Evolutionary conservation across 371 early-diverging fungal genomes (phyloP), one percentile per base, ranked within the genome.

Genomic region (Apophysomyces trapeziformis): DNA sequence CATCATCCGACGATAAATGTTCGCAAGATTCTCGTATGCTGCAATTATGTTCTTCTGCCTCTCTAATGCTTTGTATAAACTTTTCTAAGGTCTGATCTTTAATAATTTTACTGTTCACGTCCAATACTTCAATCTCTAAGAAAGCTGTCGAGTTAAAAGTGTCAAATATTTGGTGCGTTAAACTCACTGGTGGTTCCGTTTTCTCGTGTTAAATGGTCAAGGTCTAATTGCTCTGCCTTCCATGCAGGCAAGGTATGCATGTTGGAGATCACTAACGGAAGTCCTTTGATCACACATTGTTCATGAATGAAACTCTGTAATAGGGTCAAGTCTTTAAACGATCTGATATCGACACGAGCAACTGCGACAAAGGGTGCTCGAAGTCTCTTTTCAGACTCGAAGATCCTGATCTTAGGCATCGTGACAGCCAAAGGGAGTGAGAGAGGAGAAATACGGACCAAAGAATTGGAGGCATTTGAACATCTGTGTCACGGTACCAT

Each of bases 201-300:
- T 11, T 68, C 61, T 5, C 58, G 44, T 6, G 64, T 66, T 7
- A 87, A 60, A 32, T 64, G 63, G 0, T 73, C 67, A 4, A 83
- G 56, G 8, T 71, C 67, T 38, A 85, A 85, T 9, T 76, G n/a
- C 0, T 69, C 62, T 0, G 38, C 16, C 7, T 76, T 56, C 81
- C 84, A 87, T 0, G 41, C 14, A 8, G 58, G 58, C 8, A 67
- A 64, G 14, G 65, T 64, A 57, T 87, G 68, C 57, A 79, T 72
- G 38, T 78, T 74, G 26, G 76, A 75, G 26, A 87, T 63, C 13
- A 86, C 80, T 6, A 85, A 41, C 0, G 88, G 88, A 4, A 69
- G 64, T 16, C 83, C 85, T 7, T 68, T 39, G 2, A 71, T 58
- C 14, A 80, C 74, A 61, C 82, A 78, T 1, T 71, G 66, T 1